phyloP scores from a whole-genome alignment of 2,329 filamentous ascomycete species.

The Fusarium duplospermum region DNA sequence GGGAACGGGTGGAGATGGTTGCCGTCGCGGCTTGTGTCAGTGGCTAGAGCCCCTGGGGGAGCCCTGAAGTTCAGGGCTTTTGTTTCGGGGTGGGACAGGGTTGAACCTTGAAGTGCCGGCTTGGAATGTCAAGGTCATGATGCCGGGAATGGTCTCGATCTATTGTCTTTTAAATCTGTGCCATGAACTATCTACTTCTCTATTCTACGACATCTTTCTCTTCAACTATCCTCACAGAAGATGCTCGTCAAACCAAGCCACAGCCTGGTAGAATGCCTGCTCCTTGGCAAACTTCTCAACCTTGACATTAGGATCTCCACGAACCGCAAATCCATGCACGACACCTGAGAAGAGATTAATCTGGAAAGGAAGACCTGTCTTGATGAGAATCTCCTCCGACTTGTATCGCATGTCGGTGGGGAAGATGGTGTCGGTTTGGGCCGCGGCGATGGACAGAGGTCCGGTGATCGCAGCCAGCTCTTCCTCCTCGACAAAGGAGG shows the following conservation, averaged over 20 bases:
- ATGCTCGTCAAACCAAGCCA: constrained; percentile 77
- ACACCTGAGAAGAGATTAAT: constrained; percentile 77
- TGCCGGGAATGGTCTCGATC: neutral
- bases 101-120: constrained; percentile 7
- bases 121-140: neutral
- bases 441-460: constrained; percentile 72
- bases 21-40: constrained; percentile 18
- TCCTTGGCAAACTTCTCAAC: constrained; percentile 78
- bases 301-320: constrained; percentile 66
- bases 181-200: neutral
- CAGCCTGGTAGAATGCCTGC: constrained; percentile 80
- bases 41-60: constrained; percentile 20
- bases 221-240: constrained; percentile 18
- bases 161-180: neutral
- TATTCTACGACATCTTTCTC: neutral
- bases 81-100: constrained; percentile 2
- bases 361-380: constrained; percentile 70
- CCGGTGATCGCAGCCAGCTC: constrained; percentile 69
- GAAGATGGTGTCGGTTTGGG: constrained; percentile 72
- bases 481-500: constrained; percentile 67
- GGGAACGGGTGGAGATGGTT: neutral
- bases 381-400: constrained; percentile 69
- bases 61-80: constrained; percentile 10
- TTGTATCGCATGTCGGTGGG: constrained; percentile 64
- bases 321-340: constrained; percentile 79